phyloP scores from a whole-genome alignment of 2,329 filamentous ascomycete genomes.

The Fusarium tjaetaba region DNA sequence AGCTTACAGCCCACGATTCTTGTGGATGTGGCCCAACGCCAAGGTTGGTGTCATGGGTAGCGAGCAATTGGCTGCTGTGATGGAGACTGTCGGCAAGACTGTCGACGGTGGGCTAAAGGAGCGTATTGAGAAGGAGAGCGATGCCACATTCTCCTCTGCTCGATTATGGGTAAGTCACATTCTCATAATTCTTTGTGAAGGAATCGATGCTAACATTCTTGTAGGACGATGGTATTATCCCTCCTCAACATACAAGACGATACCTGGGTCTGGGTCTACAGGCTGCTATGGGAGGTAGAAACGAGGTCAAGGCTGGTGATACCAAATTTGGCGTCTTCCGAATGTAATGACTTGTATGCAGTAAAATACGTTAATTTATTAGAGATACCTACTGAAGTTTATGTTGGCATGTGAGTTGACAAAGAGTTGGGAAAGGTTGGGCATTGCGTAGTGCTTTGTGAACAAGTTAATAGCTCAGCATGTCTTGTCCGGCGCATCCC shows the following conservation, averaged over 20 bases:
- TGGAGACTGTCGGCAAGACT: slow-evolving; percentile 90
- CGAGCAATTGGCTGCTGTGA: slow-evolving; percentile 90
- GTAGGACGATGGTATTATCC: slow-evolving; percentile 83
- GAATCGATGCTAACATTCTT: slow-evolving; percentile 6
- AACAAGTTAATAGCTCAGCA: not conserved
- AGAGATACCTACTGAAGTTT: not conserved
- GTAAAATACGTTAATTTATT: slow-evolving; percentile 4
- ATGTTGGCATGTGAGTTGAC: not conserved
- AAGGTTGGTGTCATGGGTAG: slow-evolving; percentile 95
- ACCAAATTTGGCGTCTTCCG: slow-evolving; percentile 84
- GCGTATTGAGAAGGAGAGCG: slow-evolving; percentile 89
- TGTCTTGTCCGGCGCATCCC: not conserved
- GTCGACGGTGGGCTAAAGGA: slow-evolving; percentile 83
- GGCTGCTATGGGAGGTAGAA: slow-evolving; percentile 75
- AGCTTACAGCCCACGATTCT: slow-evolving; percentile 88
- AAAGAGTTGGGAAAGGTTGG: not conserved
- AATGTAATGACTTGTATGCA: slow-evolving; percentile 65
- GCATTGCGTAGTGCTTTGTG: not conserved
- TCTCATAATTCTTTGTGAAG: not conserved
- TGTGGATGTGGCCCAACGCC: slow-evolving; percentile 99
- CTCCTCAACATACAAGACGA: slow-evolving; percentile 77
- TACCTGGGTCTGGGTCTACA: slow-evolving; percentile 78
- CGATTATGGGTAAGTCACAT: slow-evolving; percentile 78
- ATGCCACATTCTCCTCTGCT: slow-evolving; percentile 87
- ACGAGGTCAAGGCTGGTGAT: slow-evolving; percentile 67